Evolutionary conservation across 2,329 filamentous ascomycete species (phyloP), one percentile per base, ranked within the genome.

Genomic region (Trichoderma atroviride): DNA sequence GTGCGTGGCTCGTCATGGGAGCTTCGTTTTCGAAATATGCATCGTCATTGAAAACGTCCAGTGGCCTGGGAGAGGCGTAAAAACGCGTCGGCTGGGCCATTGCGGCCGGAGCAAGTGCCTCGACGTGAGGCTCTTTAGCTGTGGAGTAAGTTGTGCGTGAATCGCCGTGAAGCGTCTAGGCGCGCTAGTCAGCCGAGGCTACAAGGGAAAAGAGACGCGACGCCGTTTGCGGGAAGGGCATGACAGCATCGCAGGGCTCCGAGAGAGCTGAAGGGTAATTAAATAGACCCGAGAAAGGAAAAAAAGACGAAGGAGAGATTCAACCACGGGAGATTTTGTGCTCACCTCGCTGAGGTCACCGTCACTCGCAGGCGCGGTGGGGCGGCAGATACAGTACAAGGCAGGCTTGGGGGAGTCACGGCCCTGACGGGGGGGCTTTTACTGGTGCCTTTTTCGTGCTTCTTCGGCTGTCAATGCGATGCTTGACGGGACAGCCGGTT

Each of bases 11-110:
- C 70, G 85, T 83, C 79, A 86, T 86, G 50, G 83, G 82, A 7
- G 81, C 76, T 53, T 79, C 73, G 70, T 82, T 81, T 66, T 81
- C 81, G 75, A 81, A 83, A 74, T 81, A 83, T 71, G 82, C 81
- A 70, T 84, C 80, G 78, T 88, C 86, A 70, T 85, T 83, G 73
- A 82, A 88, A 72, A 87, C 85, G 43, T 83, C 81, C 50, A 87
- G 77, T 59, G 84, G 81, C 78, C 86, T 83, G 71, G 81, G 79
- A 53, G 80, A 79, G 74, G 78, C 81, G 74, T 79, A 74, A 71
- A 83, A 83, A 74, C 81, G 83, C 77, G 84, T 81, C 74, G 81
- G 79, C 80, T 83, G 83, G 82, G 84, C 85, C 86, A 88, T 88
- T 69, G 72, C 78, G 82, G 83, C 84, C 83, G 74, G 71, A 70